Conservation (phyloP, 2,329 filamentous ascomycete species). For the Neopestalotiopsis sp. region DNA sequence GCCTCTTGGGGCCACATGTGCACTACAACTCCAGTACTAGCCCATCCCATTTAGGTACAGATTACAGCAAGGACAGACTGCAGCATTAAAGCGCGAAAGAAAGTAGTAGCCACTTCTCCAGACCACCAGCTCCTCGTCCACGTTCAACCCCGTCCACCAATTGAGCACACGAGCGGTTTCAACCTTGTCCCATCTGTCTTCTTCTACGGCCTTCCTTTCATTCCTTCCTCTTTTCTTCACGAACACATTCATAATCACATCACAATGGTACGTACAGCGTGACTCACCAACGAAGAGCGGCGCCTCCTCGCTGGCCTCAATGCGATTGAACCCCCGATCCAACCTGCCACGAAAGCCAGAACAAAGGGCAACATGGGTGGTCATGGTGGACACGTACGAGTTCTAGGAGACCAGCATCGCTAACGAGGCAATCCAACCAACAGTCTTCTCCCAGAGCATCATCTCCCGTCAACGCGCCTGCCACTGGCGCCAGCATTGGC, state of each 20-base stretch:
- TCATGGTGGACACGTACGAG: too few relatives aligned
- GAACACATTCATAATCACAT: slow-evolving; percentile 11
- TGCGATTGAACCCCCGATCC: not conserved
- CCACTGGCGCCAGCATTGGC: slow-evolving; percentile 71
- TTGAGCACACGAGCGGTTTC: slow-evolving; percentile 9
- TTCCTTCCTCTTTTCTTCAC: slow-evolving; percentile 9
- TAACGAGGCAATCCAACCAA: not conserved
- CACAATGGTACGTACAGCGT: slow-evolving; percentile 25
- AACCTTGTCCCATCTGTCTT: slow-evolving; percentile 26
- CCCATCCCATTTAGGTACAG: not conserved
- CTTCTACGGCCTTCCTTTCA: slow-evolving; percentile 23
- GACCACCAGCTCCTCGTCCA: not conserved
- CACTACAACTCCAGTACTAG: not conserved
- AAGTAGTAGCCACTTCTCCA: slow-evolving; percentile 12
- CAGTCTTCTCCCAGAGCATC: slow-evolving; percentile 65
- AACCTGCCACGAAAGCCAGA: too few relatives aligned
- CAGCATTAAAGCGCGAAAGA: not conserved
- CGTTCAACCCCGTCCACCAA: not conserved
- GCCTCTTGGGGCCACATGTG: not conserved
- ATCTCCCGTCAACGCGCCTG: slow-evolving; percentile 62
- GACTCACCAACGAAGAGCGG: not conserved
- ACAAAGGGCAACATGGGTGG: too few relatives aligned
- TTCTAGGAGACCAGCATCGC: not conserved
- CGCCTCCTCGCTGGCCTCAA: too few relatives aligned
- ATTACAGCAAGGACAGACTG: not conserved